Percentiles rank a stretch among this genome's conserved stretches.
These are phyloP conservation scores for Metarhizium robertsii DNA, from an alignment of 2,329 filamentous ascomycete species.

Conservation along the genomic window DNA sequence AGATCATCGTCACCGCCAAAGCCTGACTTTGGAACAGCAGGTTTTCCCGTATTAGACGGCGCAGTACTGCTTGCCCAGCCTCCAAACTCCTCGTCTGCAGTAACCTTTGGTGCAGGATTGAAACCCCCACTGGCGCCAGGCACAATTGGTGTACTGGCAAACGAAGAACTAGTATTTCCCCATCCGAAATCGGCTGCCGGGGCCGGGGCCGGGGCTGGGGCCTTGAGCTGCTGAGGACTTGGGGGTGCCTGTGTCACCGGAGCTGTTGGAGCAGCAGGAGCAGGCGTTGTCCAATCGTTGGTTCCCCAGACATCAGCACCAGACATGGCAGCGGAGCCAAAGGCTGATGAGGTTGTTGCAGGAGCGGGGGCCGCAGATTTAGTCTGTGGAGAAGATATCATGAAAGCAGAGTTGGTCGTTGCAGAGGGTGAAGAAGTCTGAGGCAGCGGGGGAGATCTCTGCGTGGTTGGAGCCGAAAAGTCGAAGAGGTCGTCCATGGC, in stretches of 20 bases:
- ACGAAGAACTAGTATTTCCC: slow-evolving; percentile 35
- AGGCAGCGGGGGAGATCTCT: slow-evolving; percentile 34
- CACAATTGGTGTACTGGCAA: slow-evolving; percentile 51
- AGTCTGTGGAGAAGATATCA: slow-evolving; percentile 52
- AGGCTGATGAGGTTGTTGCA: slow-evolving; percentile 21
- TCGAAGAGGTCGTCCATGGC: slow-evolving; percentile 77
- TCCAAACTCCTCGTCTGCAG: slow-evolving; percentile 90
- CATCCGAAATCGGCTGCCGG: slow-evolving; percentile 54
- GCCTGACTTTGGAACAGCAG: slow-evolving; percentile 43
- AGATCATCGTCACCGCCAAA: slow-evolving; percentile 71
- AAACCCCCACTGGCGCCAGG: slow-evolving; percentile 57
- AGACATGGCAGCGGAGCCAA: slow-evolving; percentile 31
- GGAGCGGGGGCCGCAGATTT: slow-evolving; percentile 34
- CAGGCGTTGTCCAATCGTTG: slow-evolving; percentile 64
- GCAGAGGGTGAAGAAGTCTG: slow-evolving; percentile 30
- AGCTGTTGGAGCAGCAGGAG: slow-evolving; percentile 20
- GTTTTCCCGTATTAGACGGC: slow-evolving; percentile 29
- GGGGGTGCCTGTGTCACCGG: slow-evolving; percentile 34
- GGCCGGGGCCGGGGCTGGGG: slow-evolving; percentile 11
- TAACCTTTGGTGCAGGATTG: slow-evolving; percentile 56
- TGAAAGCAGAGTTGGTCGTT: slow-evolving; percentile 62
- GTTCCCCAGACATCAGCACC: slow-evolving; percentile 73
- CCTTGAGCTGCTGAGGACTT: slow-evolving; percentile 41
- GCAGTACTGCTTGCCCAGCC: slow-evolving; percentile 75
- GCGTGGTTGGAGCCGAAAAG: slow-evolving; percentile 47